Conservation (phyloP, 2,329 filamentous ascomycete species). For the Stenocarpella maydis region DNA sequence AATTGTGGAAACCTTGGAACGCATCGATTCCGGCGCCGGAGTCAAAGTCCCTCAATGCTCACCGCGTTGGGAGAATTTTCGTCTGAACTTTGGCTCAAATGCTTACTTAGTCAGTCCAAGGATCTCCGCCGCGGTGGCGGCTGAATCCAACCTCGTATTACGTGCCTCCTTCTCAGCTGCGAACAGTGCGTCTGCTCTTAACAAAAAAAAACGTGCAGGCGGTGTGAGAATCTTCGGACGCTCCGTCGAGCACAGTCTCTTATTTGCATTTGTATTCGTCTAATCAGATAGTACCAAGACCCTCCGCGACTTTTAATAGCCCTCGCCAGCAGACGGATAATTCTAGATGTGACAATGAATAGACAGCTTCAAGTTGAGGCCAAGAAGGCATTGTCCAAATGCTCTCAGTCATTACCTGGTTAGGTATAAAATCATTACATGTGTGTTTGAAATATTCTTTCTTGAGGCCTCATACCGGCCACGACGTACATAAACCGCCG, state of each 20-base stretch:
- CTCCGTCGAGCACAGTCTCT: background rate
- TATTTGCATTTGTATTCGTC: background rate
- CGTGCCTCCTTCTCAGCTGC: background rate
- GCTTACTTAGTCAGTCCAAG: too few relatives aligned
- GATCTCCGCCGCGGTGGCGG: background rate
- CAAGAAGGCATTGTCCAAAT: background rate
- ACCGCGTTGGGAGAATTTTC: background rate
- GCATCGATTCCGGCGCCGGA: background rate
- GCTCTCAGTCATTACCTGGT: too few relatives aligned
- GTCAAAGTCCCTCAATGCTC: fast-evolving
- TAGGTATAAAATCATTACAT: too few relatives aligned
- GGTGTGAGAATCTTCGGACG: background rate
- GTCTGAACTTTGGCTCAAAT: background rate
- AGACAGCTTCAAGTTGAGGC: too few relatives aligned
- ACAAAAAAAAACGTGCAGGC: background rate
- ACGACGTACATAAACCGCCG: too few relatives aligned
- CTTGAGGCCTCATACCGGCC: background rate
- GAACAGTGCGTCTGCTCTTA: background rate
- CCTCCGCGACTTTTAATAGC: background rate
- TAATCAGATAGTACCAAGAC: background rate
- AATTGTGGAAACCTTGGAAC: background rate
- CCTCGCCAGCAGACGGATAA: background rate
- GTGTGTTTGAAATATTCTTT: background rate
- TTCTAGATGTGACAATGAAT: background rate
- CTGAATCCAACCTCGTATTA: background rate